These are phyloP conservation scores for Fagus crenata DNA, from an alignment of 306 rosid species.

Conservation along the genomic window DNA sequence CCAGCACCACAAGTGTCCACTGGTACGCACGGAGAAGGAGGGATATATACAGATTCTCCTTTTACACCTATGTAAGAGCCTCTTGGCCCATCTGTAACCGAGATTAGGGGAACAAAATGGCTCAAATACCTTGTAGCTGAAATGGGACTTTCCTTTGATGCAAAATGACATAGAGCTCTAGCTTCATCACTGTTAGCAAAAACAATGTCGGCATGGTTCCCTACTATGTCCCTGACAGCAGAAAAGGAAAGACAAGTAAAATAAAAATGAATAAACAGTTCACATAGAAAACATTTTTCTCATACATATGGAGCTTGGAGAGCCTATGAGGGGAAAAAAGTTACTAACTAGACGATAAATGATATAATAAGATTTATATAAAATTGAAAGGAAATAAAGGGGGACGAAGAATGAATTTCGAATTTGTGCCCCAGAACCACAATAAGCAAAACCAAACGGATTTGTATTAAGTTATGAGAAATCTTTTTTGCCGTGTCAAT, in stretches of 20 bases:
- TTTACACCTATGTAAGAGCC: conserved; percentile 87
- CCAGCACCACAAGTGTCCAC: conserved; percentile 97
- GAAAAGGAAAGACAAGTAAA: conserved; percentile 16
- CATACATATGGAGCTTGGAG: background rate
- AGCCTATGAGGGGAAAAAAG: background rate
- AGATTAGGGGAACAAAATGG: conserved; percentile 83
- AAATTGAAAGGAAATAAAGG: background rate
- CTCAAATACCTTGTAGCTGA: conserved; percentile 77
- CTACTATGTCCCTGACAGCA: conserved; percentile 72
- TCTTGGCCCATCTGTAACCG: conserved; percentile 75
- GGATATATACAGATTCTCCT: conserved; percentile 85
- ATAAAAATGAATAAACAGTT: background rate
- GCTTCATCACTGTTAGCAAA: conserved; percentile 92
- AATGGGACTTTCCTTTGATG: conserved; percentile 52
- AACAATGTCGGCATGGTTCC: conserved; percentile 68
- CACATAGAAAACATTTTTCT: background rate
- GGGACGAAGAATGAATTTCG: background rate
- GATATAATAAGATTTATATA: background rate
- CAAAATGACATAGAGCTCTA: conserved; percentile 70
- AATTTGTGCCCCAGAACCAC: background rate
- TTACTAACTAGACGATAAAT: background rate
- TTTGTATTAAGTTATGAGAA: background rate
- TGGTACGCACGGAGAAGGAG: conserved; percentile 83
- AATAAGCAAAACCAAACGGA: background rate
- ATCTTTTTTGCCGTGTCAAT: background rate